Evolutionary conservation across 202 grass and related monocot genomes (phyloP).

Genomic region (Musa balbisiana): DNA sequence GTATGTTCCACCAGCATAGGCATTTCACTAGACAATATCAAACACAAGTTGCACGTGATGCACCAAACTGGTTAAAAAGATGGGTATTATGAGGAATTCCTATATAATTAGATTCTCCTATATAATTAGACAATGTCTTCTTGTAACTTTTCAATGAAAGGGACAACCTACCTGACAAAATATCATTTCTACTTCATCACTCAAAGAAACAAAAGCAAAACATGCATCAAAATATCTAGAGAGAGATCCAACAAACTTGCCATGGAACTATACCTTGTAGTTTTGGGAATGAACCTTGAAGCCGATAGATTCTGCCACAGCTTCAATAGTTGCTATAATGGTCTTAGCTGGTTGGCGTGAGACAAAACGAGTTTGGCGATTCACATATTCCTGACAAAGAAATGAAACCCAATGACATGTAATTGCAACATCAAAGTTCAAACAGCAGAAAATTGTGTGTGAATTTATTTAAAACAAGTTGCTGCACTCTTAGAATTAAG

Average conservation of each 20-base stretch:
- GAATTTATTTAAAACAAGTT: neutral
- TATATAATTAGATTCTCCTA: neutral
- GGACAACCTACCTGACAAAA: neutral
- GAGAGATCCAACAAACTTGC: neutral
- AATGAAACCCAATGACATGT: neutral
- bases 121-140: neutral
- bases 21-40: no score
- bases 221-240: neutral
- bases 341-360: constrained; percentile 67
- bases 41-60: no score
- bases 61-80: no score
- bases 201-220: constrained; percentile 1
- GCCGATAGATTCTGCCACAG: constrained; percentile 62
- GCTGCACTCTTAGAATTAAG: neutral
- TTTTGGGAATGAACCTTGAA: constrained; percentile 87
- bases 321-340: constrained; percentile 64
- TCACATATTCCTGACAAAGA: constrained; percentile 58
- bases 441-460: neutral
- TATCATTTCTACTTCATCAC: neutral
- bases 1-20: no score
- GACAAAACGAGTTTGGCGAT: constrained; percentile 88
- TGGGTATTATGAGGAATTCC: neutral
- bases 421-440: neutral
- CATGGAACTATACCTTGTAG: constrained; percentile 59
- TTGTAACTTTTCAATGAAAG: neutral